phyloP scores from a whole-genome alignment of 139 green algal genomes.

The Chlorella ohadii region DNA sequence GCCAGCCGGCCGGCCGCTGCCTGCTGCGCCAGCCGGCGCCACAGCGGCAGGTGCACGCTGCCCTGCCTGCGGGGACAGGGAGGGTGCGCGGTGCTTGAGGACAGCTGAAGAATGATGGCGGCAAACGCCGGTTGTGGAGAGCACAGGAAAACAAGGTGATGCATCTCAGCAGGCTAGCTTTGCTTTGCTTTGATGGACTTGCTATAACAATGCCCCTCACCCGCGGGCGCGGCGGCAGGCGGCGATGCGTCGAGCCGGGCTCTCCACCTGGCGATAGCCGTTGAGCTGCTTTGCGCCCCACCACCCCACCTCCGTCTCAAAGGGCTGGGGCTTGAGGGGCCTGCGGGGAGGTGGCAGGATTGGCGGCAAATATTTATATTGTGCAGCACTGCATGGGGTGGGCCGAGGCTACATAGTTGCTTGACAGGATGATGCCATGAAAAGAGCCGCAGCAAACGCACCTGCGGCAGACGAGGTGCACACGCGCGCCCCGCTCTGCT shows the following conservation, averaged over 20 bases:
- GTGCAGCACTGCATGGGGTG: no score
- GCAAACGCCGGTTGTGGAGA: no score
- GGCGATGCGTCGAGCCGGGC: background rate
- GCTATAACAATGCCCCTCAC: no score
- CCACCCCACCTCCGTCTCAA: constrained; percentile 42
- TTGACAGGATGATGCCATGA: no score
- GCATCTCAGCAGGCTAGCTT: no score
- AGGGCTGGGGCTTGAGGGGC: constrained; percentile 13
- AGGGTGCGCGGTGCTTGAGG: no score
- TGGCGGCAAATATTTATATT: no score
- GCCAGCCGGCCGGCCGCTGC: constrained; percentile 1
- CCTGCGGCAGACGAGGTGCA: constrained; percentile 22
- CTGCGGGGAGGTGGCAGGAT: constrained; percentile 3
- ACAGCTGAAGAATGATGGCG: no score
- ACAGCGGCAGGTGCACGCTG: constrained; percentile 29
- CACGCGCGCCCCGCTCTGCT: constrained; percentile 4
- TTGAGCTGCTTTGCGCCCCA: constrained; percentile 45
- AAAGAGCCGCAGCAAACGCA: background rate
- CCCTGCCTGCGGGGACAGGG: constrained; percentile 10
- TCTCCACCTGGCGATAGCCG: constrained; percentile 4
- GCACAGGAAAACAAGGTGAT: no score
- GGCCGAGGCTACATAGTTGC: no score
- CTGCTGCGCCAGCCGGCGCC: constrained; percentile 15
- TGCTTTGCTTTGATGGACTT: no score
- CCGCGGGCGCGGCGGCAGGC: background rate